Conservation (phyloP, 768 basidiomycete genomes). For the Fistulinella prunicolor region DNA sequence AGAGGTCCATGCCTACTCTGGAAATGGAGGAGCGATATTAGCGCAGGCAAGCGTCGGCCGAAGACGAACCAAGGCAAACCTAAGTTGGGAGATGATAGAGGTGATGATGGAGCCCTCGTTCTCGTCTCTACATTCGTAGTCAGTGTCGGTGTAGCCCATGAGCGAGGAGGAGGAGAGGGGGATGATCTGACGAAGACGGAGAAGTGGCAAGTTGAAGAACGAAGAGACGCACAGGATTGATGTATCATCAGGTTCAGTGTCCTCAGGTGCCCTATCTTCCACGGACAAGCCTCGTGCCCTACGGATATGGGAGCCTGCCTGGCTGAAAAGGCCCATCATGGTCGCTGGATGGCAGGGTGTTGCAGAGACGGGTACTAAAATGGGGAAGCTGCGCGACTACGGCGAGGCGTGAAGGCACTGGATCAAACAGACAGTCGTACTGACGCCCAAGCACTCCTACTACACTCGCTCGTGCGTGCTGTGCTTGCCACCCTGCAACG, state of each 20-base stretch:
- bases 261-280: constrained; percentile 72
- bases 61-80: constrained; percentile 42
- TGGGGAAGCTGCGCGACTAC: constrained; percentile 19
- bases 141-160: constrained; percentile 34
- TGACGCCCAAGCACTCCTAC: neutral
- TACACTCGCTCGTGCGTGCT: constrained; percentile 9
- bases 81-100: constrained; percentile 84
- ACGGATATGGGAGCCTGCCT: constrained; percentile 60
- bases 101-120: constrained; percentile 89
- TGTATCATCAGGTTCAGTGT: constrained; percentile 86
- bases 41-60: neutral
- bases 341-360: constrained; percentile 16
- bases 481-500: constrained; percentile 4
- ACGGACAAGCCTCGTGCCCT: constrained; percentile 67
- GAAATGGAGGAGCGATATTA: constrained; percentile 8
- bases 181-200: constrained; percentile 26
- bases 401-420: constrained; percentile 19
- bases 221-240: constrained; percentile 71
- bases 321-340: constrained; percentile 82
- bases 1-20: constrained; percentile 96
- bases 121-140: constrained; percentile 67
- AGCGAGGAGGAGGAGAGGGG: constrained; percentile 4
- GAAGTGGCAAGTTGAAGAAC: constrained; percentile 20
- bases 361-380: neutral
- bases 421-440: neutral